Conservation (phyloP, 2,329 filamentous ascomycete genomes). For the Pseudogymnoascus verrucosus region DNA sequence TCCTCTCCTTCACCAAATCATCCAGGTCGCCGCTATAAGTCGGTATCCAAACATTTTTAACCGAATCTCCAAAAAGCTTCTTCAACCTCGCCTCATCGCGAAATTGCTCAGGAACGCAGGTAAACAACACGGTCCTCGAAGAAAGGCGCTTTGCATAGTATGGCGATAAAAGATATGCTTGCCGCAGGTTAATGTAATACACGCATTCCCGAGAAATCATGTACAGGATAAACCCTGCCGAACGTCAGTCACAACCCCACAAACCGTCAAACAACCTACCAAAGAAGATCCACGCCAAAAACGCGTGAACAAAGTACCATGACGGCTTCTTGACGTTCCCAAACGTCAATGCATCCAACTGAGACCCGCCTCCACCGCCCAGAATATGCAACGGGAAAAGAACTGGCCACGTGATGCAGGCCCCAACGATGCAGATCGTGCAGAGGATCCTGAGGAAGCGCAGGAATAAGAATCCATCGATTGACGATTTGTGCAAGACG, state of each 20-base stretch:
- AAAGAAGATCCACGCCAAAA: constrained; percentile 57
- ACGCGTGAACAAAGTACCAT: constrained; percentile 52
- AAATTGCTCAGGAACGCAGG: constrained; percentile 53
- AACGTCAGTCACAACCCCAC: neutral
- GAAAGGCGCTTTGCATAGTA: constrained; percentile 57
- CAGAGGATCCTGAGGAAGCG: constrained; percentile 56
- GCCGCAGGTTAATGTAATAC: constrained; percentile 61
- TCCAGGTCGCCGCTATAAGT: constrained; percentile 51
- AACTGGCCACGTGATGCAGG: constrained; percentile 54
- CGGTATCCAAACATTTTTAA: constrained; percentile 57
- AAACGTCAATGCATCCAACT: constrained; percentile 54
- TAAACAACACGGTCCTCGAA: constrained; percentile 60
- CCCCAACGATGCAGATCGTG: constrained; percentile 54
- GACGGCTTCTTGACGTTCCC: constrained; percentile 46
- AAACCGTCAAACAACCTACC: constrained; percentile 18
- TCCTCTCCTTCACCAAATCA: constrained; percentile 50
- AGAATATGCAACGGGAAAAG: constrained; percentile 58
- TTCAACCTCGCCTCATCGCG: constrained; percentile 49
- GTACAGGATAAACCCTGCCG: constrained; percentile 50
- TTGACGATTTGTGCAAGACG: constrained; percentile 55
- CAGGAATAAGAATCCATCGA: constrained; percentile 59
- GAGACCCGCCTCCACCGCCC: constrained; percentile 42
- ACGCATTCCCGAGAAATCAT: constrained; percentile 58
- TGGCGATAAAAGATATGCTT: constrained; percentile 60
- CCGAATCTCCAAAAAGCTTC: constrained; percentile 51